Conservation (phyloP, 2,329 filamentous ascomycete genomes). For the Penicillium sp. region DNA sequence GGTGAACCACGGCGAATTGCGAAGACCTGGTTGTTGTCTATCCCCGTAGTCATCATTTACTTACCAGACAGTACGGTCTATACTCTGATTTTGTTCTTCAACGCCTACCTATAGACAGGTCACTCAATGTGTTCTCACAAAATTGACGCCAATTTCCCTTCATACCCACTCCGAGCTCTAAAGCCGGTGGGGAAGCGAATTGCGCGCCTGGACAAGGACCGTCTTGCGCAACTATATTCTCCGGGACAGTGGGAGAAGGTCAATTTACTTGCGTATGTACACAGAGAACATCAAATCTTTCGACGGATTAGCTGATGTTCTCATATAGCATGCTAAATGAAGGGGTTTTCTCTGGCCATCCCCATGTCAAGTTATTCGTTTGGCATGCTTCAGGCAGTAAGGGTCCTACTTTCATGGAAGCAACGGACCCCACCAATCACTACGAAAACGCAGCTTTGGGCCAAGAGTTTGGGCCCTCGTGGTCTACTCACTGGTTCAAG, state of each 20-base stretch:
- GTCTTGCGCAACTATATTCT: slow-evolving; percentile 8
- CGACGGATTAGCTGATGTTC: background rate
- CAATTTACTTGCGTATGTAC: slow-evolving; percentile 1
- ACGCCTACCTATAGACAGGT: background rate
- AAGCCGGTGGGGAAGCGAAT: slow-evolving; percentile 2
- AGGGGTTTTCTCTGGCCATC: slow-evolving; percentile 68
- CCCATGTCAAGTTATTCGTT: slow-evolving; percentile 81
- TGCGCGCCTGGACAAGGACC: slow-evolving; percentile 10
- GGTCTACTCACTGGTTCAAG: slow-evolving; percentile 98
- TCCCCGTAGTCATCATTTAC: background rate
- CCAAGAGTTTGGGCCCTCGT: slow-evolving; percentile 85
- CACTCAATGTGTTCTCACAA: background rate
- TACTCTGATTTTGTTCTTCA: too few species aligned
- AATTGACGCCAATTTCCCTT: background rate
- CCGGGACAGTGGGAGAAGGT: slow-evolving; percentile 7
- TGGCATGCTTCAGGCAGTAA: slow-evolving; percentile 81
- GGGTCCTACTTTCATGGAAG: slow-evolving; percentile 86
- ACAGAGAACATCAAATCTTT: background rate
- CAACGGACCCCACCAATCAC: slow-evolving; percentile 65
- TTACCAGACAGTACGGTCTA: too few species aligned
- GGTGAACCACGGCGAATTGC: background rate
- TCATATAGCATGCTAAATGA: slow-evolving; percentile 52
- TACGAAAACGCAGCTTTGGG: slow-evolving; percentile 81
- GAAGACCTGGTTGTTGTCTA: background rate
- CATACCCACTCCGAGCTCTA: slow-evolving; percentile 1